phyloP scores from a whole-genome alignment of 225 moss, liverwort and hornwort genomes.

The Straminergon stramineum region DNA sequence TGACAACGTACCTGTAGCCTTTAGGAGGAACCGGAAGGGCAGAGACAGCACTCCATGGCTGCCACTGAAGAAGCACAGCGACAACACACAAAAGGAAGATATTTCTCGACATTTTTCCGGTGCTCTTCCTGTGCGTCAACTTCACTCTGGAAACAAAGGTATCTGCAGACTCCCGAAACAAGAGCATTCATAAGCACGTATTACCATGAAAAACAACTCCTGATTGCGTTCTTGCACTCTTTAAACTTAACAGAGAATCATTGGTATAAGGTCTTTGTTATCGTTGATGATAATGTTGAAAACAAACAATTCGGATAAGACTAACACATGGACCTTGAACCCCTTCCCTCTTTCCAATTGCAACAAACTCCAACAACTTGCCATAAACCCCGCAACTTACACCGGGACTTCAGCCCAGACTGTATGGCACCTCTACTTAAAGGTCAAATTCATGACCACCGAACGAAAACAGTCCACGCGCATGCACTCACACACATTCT shows the following conservation, averaged over 20 bases:
- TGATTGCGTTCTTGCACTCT: background rate
- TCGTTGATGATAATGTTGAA: background rate
- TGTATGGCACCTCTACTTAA: background rate
- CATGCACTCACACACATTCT: background rate
- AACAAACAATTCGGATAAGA: background rate
- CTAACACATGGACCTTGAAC: background rate
- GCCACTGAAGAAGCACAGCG: slow-evolving; percentile 19
- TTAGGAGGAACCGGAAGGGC: slow-evolving; percentile 2
- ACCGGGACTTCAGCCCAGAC: background rate
- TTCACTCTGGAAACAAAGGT: background rate
- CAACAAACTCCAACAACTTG: background rate
- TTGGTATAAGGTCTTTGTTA: background rate
- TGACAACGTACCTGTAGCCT: slow-evolving; percentile 17
- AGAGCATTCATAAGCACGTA: background rate
- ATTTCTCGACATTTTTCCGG: background rate
- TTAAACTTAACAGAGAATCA: background rate
- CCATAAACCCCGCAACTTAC: background rate
- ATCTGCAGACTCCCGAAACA: background rate
- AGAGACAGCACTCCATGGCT: slow-evolving; percentile 4
- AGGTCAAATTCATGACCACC: background rate
- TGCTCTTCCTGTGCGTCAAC: background rate
- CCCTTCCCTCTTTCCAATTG: background rate
- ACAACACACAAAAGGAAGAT: background rate
- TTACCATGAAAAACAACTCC: background rate
- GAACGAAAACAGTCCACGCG: background rate